Percentiles rank a stretch among this genome's conserved stretches.
These are phyloP conservation scores for Kazachstania bromeliacearum DNA, from an alignment of 805 yeast genomes.

Conservation along the genomic window DNA sequence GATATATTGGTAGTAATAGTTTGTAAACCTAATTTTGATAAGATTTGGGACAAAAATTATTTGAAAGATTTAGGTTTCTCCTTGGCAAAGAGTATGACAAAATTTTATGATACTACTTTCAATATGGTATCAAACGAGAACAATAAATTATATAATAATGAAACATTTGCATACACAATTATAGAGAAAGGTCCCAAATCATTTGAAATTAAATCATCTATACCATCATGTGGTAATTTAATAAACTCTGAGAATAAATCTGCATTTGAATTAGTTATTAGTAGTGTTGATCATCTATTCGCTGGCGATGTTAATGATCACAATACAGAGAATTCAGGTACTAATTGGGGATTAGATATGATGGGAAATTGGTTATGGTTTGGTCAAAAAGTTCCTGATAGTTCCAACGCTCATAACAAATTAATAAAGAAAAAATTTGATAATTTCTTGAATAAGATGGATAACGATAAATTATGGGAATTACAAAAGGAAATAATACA, in stretches of 20 bases:
- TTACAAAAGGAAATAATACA: conserved; percentile 18
- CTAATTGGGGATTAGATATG: conserved; percentile 11
- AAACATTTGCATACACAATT: conserved; percentile 19
- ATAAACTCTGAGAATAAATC: conserved; percentile 3
- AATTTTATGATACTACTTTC: conserved; percentile 13
- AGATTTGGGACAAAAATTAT: conserved; percentile 23
- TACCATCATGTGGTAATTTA: conserved; percentile 14
- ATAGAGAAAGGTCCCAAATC: conserved; percentile 8
- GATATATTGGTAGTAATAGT: conserved; percentile 21
- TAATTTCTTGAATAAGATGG: conserved; percentile 18
- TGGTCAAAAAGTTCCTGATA: not conserved
- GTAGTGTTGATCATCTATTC: conserved; percentile 19
- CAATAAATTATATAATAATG: not conserved
- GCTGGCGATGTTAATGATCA: conserved; percentile 1
- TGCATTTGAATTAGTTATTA: conserved; percentile 20
- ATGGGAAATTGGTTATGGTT: conserved; percentile 13
- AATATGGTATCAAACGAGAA: not conserved
- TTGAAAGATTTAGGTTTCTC: conserved; percentile 20
- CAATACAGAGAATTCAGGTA: not conserved
- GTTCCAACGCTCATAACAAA: not conserved
- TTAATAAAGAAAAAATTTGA: not conserved
- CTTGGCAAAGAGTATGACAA: conserved; percentile 16
- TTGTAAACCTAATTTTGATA: conserved; percentile 17
- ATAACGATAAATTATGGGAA: conserved; percentile 18
- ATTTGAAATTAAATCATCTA: conserved; percentile 14